These are phyloP conservation scores for Ilyonectria mors-panacis DNA, from an alignment of 2,329 filamentous ascomycete species.

Conservation along the genomic window DNA sequence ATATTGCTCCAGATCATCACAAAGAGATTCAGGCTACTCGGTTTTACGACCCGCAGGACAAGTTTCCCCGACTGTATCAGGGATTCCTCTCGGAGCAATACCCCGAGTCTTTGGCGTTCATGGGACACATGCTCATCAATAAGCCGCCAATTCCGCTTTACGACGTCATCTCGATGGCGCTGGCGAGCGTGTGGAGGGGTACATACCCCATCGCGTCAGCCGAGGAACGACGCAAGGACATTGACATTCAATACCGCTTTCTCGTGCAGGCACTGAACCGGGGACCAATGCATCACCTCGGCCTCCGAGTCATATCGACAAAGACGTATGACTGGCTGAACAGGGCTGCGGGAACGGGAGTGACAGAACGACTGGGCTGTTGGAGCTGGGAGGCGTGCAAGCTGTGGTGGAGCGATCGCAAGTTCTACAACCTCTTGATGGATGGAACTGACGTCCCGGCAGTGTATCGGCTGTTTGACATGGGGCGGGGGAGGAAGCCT, in stretches of 20 bases:
- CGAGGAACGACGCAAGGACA: slow-evolving; percentile 46
- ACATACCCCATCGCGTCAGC: slow-evolving; percentile 37
- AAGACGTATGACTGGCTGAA: slow-evolving; percentile 57
- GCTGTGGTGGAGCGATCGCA: slow-evolving; percentile 59
- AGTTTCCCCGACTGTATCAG: slow-evolving; percentile 50
- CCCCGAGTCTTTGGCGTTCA: slow-evolving; percentile 50
- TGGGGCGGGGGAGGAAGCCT: slow-evolving; percentile 53
- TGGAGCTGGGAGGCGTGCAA: slow-evolving; percentile 59
- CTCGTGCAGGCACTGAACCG: slow-evolving; percentile 39
- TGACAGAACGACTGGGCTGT: slow-evolving; percentile 55
- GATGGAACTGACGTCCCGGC: slow-evolving; percentile 56
- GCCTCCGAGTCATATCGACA: slow-evolving; percentile 40
- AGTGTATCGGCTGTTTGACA: slow-evolving; percentile 59
- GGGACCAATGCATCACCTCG: slow-evolving; percentile 46
- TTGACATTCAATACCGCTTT: slow-evolving; percentile 49
- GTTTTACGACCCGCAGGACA: slow-evolving; percentile 39
- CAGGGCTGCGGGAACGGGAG: slow-evolving; percentile 58
- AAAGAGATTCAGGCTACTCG: slow-evolving; percentile 40
- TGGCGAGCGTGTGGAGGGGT: slow-evolving; percentile 49
- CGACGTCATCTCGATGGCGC: slow-evolving; percentile 51
- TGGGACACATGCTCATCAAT: slow-evolving; percentile 46
- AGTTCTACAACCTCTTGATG: slow-evolving; percentile 58
- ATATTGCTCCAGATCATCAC: slow-evolving; percentile 46
- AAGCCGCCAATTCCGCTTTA: slow-evolving; percentile 48
- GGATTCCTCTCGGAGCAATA: slow-evolving; percentile 53